A percentile compares a stretch with the other conserved stretches of the same genome.
phyloP scores from a whole-genome alignment of 768 basidiomycete genomes.

The Leccinum aurantiacum region DNA sequence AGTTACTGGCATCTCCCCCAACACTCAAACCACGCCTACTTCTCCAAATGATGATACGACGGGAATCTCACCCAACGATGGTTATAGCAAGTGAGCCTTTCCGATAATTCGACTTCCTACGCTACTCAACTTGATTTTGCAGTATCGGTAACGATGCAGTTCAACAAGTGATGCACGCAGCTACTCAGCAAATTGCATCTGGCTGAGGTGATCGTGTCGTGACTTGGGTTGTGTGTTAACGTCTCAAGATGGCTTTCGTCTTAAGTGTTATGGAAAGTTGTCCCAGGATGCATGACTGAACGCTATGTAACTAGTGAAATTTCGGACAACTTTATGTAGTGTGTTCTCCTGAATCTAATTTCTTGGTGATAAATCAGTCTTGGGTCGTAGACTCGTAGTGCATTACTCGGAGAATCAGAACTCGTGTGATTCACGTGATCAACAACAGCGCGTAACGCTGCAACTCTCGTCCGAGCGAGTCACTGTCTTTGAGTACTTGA shows the following conservation, averaged over 20 bases:
- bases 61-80: constrained; percentile 64
- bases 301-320: neutral
- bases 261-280: neutral
- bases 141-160: constrained; percentile 33
- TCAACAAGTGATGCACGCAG: constrained; percentile 33
- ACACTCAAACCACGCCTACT: constrained; percentile 33
- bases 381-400: too few species aligned
- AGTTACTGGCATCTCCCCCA: constrained; percentile 30
- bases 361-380: neutral
- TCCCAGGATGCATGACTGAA: neutral
- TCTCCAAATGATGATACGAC: constrained; percentile 36
- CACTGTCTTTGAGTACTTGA: neutral
- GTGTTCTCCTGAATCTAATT: neutral
- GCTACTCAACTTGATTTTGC: constrained; percentile 10
- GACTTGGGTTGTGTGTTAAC: neutral
- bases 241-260: neutral
- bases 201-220: constrained; percentile 16
- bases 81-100: constrained; percentile 45
- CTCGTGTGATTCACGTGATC: constrained; percentile 19
- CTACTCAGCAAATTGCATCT: constrained; percentile 36
- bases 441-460: neutral
- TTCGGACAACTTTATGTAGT: neutral
- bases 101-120: neutral
- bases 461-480: neutral
- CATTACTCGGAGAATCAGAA: too few species aligned